phyloP scores from a whole-genome alignment of 331 rosid genomes.

The Acacia pycnantha region DNA sequence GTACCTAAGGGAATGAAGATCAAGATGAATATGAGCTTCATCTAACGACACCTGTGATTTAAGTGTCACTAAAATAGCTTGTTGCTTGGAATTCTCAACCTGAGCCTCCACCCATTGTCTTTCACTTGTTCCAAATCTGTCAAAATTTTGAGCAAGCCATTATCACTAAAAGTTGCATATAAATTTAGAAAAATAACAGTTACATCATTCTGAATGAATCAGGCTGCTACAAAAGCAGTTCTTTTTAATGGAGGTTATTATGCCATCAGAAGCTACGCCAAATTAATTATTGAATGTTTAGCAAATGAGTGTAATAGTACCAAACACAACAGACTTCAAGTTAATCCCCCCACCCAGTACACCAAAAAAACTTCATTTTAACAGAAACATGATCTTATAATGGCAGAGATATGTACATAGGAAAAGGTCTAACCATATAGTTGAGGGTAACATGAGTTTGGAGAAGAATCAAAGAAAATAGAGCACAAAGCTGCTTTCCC shows the following conservation, averaged over 20 bases:
- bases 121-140: slow-evolving; percentile 98
- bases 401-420: not conserved
- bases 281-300: not conserved
- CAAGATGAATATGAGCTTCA: slow-evolving; percentile 96
- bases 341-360: not conserved
- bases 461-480: not conserved
- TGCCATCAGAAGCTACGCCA: not conserved
- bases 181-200: slow-evolving; percentile 15
- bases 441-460: not conserved
- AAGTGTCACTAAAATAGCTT: slow-evolving; percentile 77
- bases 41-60: slow-evolving; percentile 91
- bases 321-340: not conserved
- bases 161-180: slow-evolving; percentile 8
- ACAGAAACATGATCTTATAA: not conserved
- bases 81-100: slow-evolving; percentile 95
- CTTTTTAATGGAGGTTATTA: not conserved
- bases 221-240: not conserved
- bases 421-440: not conserved
- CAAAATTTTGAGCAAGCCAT: slow-evolving; percentile 27
- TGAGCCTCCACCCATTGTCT: slow-evolving; percentile 99
- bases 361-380: not conserved
- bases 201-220: slow-evolving; percentile 8
- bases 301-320: not conserved
- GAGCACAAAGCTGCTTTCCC: not conserved
- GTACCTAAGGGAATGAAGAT: slow-evolving; percentile 92